Conservation (phyloP, 2,329 filamentous ascomycete species). For the Aspergillus texensis region DNA sequence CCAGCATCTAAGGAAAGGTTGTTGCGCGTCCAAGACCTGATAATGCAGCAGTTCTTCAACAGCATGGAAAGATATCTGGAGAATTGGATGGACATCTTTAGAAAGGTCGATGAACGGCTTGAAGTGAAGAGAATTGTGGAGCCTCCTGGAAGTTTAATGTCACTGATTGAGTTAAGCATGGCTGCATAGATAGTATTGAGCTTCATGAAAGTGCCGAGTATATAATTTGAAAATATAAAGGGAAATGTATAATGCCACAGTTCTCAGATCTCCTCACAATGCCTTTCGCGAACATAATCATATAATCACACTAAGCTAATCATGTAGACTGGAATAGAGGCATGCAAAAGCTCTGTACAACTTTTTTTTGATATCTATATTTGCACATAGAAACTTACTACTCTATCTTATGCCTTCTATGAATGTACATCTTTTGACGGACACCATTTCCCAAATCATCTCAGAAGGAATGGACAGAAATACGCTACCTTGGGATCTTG, state of each 20-base stretch:
- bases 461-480: too few relatives aligned
- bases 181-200: background rate
- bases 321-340: background rate
- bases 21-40: conserved; percentile 37
- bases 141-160: conserved; percentile 25
- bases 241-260: background rate
- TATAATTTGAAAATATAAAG: background rate
- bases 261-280: background rate
- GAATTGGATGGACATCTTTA: conserved; percentile 36
- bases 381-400: background rate
- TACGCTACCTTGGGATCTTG: too few relatives aligned
- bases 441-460: too few relatives aligned
- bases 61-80: conserved; percentile 36
- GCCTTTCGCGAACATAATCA: too few relatives aligned
- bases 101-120: conserved; percentile 25
- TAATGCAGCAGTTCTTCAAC: conserved; percentile 41
- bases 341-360: background rate
- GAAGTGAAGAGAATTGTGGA: conserved; percentile 17
- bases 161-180: background rate
- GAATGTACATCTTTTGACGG: too few relatives aligned
- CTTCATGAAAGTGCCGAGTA: background rate
- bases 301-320: background rate
- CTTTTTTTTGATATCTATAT: background rate
- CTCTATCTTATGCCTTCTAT: too few relatives aligned
- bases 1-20: conserved; percentile 23